Evolutionary conservation across 306 rosid species (phyloP), one percentile per base, ranked within the genome.

Genomic region (Quercus bicolor): DNA sequence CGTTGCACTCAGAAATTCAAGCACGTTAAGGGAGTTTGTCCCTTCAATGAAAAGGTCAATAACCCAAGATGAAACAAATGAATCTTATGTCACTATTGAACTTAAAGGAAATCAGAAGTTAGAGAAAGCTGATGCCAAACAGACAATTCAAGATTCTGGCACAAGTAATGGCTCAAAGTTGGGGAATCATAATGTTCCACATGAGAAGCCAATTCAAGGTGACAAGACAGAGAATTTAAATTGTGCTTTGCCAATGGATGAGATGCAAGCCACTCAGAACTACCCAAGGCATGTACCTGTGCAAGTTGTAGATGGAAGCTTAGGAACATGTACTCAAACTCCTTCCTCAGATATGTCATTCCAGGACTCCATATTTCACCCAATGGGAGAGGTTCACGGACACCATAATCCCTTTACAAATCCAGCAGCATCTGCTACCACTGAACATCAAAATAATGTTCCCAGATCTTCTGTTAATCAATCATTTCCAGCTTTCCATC

Each of bases 231-330:
- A 88, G 82, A 82, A 86, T 83, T 78, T 91, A 59, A 83, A 81
- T 75, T 83, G 84, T 74, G 78, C 85, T 77, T 74, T 84, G 75
- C 80, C 92, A 76, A 74, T 82, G 55, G 92, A 88, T 75, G 93
- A 88, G 79, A 86, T 84, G 86, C 99, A 86, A 85, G 84, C 84
- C 72, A 81, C 91, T 84, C 96, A 84, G 77, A 91, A 83, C 72
- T 95, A 87, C 87, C 98, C 94, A 5, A 93, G 97, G 84, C 92
- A 95, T 82, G 95, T 92, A 51, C 90, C 96, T 80, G 93, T 92
- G 79, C 98, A 95, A 18, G 91, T 90, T 78, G 86, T 95, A 54
- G 98, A 91, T 84, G 94, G 97, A 78, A 93, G 87, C 75, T 29
- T 78, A 61, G 94, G 91, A 82, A 77, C 82, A 37, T 71, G 83